phyloP scores from a whole-genome alignment of 2,329 filamentous ascomycete genomes.

The Sordariomycetes sp. region DNA sequence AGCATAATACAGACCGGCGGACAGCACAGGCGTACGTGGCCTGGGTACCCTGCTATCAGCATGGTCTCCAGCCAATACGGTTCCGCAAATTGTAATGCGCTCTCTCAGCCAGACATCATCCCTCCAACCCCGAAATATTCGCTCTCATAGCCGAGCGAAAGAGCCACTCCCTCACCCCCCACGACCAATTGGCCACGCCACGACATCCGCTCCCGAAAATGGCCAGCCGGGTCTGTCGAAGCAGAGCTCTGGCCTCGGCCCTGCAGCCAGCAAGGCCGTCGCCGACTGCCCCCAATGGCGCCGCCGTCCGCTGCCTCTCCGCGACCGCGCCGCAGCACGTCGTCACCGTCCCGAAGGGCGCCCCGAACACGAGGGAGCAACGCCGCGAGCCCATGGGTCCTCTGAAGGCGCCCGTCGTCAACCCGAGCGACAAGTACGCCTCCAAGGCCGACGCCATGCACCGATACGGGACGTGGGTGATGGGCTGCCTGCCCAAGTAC shows the following conservation, averaged over 20 bases:
- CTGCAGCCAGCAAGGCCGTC: slow-evolving; percentile 39
- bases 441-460: slow-evolving; percentile 82
- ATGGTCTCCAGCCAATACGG: neutral
- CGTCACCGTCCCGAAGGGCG: slow-evolving; percentile 49
- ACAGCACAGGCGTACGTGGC: neutral
- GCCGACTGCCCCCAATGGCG: slow-evolving; percentile 26
- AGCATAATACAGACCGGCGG: neutral
- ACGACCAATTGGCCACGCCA: slow-evolving; percentile 31
- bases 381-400: slow-evolving; percentile 41
- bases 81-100: slow-evolving; percentile 3
- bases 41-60: neutral
- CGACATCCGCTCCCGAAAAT: slow-evolving; percentile 9
- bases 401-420: slow-evolving; percentile 70
- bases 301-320: slow-evolving; percentile 37
- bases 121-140: slow-evolving; percentile 1
- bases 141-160: neutral
- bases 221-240: slow-evolving; percentile 32
- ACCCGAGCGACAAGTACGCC: slow-evolving; percentile 87
- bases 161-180: neutral
- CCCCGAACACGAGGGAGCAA: slow-evolving; percentile 57
- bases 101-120: slow-evolving; percentile 3
- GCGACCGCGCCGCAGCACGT: slow-evolving; percentile 31
- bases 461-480: slow-evolving; percentile 90
- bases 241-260: slow-evolving; percentile 44
- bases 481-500: slow-evolving; percentile 95